Evolutionary conservation across 1,284 basidiomycete species (phyloP).

Genomic region (Trametes sp.): DNA sequence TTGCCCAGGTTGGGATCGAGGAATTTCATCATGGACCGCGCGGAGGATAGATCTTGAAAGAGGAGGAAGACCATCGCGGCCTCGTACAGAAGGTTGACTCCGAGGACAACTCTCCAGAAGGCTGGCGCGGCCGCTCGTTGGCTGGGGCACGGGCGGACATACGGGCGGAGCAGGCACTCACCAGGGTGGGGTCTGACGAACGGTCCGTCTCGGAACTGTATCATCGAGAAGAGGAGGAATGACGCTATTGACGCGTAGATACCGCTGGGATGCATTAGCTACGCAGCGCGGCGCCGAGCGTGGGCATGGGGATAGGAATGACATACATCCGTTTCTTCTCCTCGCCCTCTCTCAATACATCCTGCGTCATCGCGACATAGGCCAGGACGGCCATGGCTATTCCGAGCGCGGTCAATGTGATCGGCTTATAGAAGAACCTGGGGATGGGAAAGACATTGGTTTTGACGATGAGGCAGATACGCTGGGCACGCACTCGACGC

Average conservation of each 20-base stretch:
- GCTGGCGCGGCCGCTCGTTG: slow-evolving; percentile 46
- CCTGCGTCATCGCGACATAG: slow-evolving; percentile 81
- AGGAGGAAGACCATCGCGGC: slow-evolving; percentile 81
- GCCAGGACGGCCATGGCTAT: slow-evolving; percentile 70
- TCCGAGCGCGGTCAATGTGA: slow-evolving; percentile 76
- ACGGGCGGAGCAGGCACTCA: slow-evolving; percentile 18
- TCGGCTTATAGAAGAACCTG: slow-evolving; percentile 85
- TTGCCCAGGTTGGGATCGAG: slow-evolving; percentile 76
- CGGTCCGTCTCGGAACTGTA: slow-evolving; percentile 87
- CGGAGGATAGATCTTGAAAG: slow-evolving; percentile 84
- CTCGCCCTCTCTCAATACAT: slow-evolving; percentile 78
- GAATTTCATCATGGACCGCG: slow-evolving; percentile 78
- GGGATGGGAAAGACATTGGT: slow-evolving; percentile 38
- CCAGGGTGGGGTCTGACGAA: slow-evolving; percentile 48
- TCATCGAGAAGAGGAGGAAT: slow-evolving; percentile 81
- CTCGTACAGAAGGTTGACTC: slow-evolving; percentile 83
- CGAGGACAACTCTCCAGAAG: slow-evolving; percentile 79
- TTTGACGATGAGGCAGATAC: slow-evolving; percentile 9
- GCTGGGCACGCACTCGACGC: slow-evolving; percentile 67
- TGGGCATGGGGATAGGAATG: slow-evolving; percentile 4
- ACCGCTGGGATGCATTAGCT: slow-evolving; percentile 52
- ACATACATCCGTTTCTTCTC: slow-evolving; percentile 82
- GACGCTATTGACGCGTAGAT: slow-evolving; percentile 72
- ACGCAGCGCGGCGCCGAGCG: not conserved
- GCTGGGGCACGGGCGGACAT: slow-evolving; percentile 42